Evolutionary conservation across 139 green algal genomes (phyloP).

Genomic region (Ettlia oleoabundans): DNA sequence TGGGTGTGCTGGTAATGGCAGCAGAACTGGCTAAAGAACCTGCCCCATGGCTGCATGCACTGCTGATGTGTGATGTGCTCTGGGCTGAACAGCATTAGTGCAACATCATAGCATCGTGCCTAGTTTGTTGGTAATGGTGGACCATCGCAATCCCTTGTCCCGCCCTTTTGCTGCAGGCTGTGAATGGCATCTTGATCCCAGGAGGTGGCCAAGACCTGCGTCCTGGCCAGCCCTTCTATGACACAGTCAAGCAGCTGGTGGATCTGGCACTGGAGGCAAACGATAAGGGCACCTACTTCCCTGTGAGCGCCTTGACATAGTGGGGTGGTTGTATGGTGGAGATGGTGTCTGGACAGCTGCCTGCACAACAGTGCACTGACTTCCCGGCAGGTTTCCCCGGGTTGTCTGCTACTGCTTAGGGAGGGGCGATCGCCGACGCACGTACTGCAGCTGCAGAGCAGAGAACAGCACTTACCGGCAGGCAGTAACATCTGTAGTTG

Average conservation of each 20-base stretch:
- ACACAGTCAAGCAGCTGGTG: constrained; percentile 64
- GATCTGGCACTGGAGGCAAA: constrained; percentile 74
- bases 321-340: not conserved
- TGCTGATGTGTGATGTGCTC: too few species aligned
- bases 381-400: too few species aligned
- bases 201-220: constrained; percentile 69
- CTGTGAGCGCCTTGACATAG: constrained; percentile 46
- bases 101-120: not conserved
- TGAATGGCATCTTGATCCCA: constrained; percentile 85
- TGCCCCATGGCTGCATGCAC: too few species aligned
- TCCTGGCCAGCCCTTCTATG: constrained; percentile 79
- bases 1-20: too few species aligned
- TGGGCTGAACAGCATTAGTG: too few species aligned
- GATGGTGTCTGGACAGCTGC: not conserved
- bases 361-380: too few species aligned
- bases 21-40: too few species aligned
- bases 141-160: not conserved
- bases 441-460: too few species aligned
- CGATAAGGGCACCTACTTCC: constrained; percentile 84
- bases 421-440: too few species aligned
- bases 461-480: too few species aligned
- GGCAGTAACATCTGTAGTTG: too few species aligned
- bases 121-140: not conserved
- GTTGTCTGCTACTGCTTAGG: too few species aligned
- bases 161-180: not conserved